phyloP scores from a whole-genome alignment of 441 rosid species.

The Omphalea diandra region DNA sequence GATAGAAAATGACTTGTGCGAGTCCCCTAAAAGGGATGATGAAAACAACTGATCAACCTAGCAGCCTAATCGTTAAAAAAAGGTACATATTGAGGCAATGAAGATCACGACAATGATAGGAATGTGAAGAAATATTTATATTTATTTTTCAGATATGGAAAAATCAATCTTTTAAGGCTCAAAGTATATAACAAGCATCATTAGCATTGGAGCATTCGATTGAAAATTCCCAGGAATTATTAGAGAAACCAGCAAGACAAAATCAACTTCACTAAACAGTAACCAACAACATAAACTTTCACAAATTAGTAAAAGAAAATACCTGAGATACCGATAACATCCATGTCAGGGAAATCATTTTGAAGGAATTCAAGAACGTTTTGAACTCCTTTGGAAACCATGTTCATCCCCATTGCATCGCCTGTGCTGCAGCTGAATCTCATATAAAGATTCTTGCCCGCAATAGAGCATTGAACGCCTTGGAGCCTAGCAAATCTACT shows the following conservation, averaged over 20 bases:
- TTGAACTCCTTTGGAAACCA: conserved; percentile 95
- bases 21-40: not conserved
- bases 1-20: not conserved
- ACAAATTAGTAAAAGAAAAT: conserved; percentile 6
- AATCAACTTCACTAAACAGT: not conserved
- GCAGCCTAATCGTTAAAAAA: not conserved
- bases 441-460: conserved; percentile 72
- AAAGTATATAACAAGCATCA: not conserved
- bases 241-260: not conserved
- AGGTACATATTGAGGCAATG: not conserved
- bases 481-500: conserved; percentile 86
- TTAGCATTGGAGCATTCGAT: not conserved
- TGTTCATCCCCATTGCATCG: conserved; percentile 99
- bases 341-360: conserved; percentile 82
- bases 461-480: conserved; percentile 55
- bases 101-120: not conserved
- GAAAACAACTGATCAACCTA: not conserved
- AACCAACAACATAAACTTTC: not conserved
- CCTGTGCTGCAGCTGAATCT: conserved; percentile 85
- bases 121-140: not conserved
- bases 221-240: not conserved
- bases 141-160: not conserved
- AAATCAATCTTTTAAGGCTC: not conserved
- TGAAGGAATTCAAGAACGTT: conserved; percentile 76
- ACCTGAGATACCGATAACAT: conserved; percentile 81